phyloP scores from a whole-genome alignment of 176 grass and related monocot genomes.

The Oryza punctata region DNA sequence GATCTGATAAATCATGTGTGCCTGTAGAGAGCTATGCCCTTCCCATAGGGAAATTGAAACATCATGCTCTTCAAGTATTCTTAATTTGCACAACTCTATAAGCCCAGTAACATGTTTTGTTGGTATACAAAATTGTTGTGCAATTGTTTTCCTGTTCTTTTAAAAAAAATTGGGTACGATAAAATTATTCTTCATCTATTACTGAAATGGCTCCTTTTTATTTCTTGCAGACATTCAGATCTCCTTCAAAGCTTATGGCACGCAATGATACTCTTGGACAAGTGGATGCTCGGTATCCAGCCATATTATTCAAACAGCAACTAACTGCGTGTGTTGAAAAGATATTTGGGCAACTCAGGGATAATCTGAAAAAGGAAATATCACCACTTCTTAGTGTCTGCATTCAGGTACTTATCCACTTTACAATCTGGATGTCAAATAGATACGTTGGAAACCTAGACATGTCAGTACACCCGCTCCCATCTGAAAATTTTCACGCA shows the following conservation, averaged over 20 bases:
- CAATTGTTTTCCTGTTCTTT: not conserved
- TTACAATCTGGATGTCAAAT: conserved; percentile 2
- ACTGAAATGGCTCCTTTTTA: not conserved
- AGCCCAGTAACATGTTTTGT: not conserved
- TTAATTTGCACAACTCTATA: not conserved
- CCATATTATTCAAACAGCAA: conserved; percentile 97
- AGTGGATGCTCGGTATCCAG: conserved; percentile 92
- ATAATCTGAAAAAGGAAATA: conserved; percentile 98
- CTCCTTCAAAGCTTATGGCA: conserved; percentile 66
- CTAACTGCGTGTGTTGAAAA: conserved; percentile 94
- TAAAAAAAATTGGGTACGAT: conserved; percentile 2
- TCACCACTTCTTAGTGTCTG: conserved; percentile 84
- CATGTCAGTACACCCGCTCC: not conserved
- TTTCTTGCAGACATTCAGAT: conserved; percentile 62
- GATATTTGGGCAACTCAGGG: conserved; percentile 92
- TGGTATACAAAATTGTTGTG: not conserved
- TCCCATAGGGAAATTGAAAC: not conserved
- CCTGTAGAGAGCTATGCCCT: not conserved
- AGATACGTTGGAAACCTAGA: conserved; percentile 4
- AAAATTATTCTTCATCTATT: not conserved
- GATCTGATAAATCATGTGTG: no score
- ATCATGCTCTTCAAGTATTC: not conserved
- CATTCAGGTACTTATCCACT: conserved; percentile 77
- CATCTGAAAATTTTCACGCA: conserved; percentile 40
- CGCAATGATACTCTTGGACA: conserved; percentile 64